These are phyloP conservation scores for Dothideomycetidae sp. DNA, from an alignment of 2,329 filamentous ascomycete genomes.

Conservation along the genomic window DNA sequence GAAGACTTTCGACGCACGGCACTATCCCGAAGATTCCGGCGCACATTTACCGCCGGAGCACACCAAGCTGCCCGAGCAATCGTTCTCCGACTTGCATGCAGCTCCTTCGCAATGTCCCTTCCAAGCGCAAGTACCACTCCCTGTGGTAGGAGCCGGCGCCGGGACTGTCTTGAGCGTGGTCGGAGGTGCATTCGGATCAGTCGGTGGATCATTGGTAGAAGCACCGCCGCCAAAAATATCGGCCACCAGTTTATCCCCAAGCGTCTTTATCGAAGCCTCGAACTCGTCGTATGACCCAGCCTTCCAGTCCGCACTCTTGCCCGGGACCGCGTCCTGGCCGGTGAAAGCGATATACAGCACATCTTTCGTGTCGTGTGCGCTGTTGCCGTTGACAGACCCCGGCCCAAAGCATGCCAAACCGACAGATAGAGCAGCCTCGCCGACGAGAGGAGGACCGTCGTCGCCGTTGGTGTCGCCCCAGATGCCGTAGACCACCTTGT, in stretches of 20 bases:
- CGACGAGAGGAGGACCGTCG: constrained; percentile 28
- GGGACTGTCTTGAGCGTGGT: not conserved
- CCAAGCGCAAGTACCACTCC: not conserved
- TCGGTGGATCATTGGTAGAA: too few species aligned
- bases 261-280: constrained; percentile 35
- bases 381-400: constrained; percentile 36
- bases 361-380: constrained; percentile 42
- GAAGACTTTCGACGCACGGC: too few species aligned
- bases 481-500: constrained; percentile 41
- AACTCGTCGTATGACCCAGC: constrained; percentile 37
- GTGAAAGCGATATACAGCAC: constrained; percentile 49
- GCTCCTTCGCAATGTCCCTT: not conserved
- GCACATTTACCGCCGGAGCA: not conserved
- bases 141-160: not conserved
- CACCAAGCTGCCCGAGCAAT: not conserved
- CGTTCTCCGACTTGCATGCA: not conserved
- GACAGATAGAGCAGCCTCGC: constrained; percentile 44
- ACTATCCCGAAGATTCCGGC: too few species aligned
- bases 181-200: too few species aligned
- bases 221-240: not conserved
- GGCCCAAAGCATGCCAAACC: constrained; percentile 41
- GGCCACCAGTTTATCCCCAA: constrained; percentile 40
- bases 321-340: constrained; percentile 43
- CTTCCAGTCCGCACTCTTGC: constrained; percentile 40
- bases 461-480: constrained; percentile 50